Evolutionary conservation across 1,284 basidiomycete genomes (phyloP), one percentile per base, ranked within the genome.

Genomic region (Exobasidium cylindrosporum): DNA sequence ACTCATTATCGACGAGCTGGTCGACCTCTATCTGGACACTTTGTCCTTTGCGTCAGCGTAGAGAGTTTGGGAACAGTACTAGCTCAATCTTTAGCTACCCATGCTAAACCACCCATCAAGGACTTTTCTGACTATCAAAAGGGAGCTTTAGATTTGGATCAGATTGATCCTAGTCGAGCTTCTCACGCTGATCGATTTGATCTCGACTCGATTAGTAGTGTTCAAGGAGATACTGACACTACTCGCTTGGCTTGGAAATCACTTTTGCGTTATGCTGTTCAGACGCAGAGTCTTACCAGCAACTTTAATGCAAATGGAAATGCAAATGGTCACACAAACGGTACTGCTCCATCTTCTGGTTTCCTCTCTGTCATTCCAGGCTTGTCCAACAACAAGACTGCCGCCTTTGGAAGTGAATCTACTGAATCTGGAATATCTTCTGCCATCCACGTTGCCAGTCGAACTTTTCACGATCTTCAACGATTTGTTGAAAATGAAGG

Each of bases 61-160:
- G 91, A 92, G 77, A 87, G 87, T 29, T 86, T 90, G 70, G 91
- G 89, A 86, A 91, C 89, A 1, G 84, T 90, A 17, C 83, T 93
- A 14, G 88, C 91, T 0, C 91, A 92, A 77, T 85, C 85, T 1
- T 82, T 92, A 50, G 84, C 83, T 6, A 83, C 85, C n/a, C 78
- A 83, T 24, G 65, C 65, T 24, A 60, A 64, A 26, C 67, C 67
- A 11, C 62, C 65, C n/a, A 60, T 69, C 60, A 59, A 69, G 44
- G 61, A 68, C 65, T 62, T 64, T 49, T 62, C 63, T 63, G 63
- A 68, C 57, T 60, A 55, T 53, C 61, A 70, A 56, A 66, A 70
- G 64, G 57, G 49, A 43, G 66, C 60, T 23, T 64, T 67, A 52
- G 70, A 69, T 52, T 65, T 64, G 30, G 63, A 68, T 58, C 56